phyloP scores from a whole-genome alignment of 768 basidiomycete genomes.

The Lentinula guzmanii region DNA sequence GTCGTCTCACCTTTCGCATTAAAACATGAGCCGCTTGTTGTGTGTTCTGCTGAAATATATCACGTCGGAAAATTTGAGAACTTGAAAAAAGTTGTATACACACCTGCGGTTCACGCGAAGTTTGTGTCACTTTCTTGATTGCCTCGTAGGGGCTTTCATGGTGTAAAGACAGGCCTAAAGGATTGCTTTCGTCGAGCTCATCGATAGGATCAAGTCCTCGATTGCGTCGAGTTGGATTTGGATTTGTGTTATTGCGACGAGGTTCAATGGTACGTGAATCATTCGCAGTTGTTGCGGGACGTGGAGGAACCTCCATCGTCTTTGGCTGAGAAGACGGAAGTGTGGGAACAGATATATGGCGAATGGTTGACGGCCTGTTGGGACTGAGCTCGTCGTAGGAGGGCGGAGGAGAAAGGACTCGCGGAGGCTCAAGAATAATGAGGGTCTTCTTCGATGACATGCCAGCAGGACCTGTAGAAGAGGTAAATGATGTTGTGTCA shows the following conservation, averaged over 20 bases:
- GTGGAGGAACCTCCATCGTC: background rate
- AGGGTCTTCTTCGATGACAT: background rate
- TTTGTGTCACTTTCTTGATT: slow-evolving; percentile 24
- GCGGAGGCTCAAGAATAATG: background rate
- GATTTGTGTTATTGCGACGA: background rate
- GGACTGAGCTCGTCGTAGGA: background rate
- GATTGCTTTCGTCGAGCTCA: slow-evolving; percentile 72
- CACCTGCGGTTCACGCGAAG: background rate
- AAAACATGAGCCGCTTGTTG: background rate
- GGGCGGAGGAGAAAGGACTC: background rate
- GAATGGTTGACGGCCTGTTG: background rate
- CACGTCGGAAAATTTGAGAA: background rate
- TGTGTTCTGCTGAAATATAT: background rate
- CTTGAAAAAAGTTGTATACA: background rate
- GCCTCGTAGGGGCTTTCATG: slow-evolving; percentile 77
- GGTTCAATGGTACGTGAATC: background rate
- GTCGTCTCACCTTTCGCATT: background rate
- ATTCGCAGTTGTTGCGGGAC: slow-evolving; percentile 9
- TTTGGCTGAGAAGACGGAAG: background rate
- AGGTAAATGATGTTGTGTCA: background rate
- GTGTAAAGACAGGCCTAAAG: slow-evolving; percentile 57
- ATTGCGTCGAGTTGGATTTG: background rate
- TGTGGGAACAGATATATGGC: background rate
- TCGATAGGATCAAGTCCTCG: slow-evolving; percentile 60
- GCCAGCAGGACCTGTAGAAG: background rate